A percentile compares a stretch with the other conserved stretches of the same genome.
Evolutionary conservation across 2,329 filamentous ascomycete species (phyloP).

Genomic region (Aspergillus fumigatus): DNA sequence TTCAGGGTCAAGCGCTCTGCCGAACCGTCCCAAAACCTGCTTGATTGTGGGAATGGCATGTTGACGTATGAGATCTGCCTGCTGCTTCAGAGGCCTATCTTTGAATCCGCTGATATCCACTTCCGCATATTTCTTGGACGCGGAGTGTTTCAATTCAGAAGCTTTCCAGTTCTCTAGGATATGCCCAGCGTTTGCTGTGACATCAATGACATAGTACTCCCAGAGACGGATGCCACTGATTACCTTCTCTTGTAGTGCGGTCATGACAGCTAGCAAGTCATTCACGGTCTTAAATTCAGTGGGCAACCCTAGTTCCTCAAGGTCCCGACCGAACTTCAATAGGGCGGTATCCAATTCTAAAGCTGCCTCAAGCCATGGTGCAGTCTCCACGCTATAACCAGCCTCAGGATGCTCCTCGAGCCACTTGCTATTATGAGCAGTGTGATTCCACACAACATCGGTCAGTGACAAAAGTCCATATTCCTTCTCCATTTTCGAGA

Average conservation of each 20-base stretch:
- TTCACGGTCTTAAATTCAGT: slow-evolving; percentile 65
- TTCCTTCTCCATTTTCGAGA: slow-evolving; percentile 75
- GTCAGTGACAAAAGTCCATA: slow-evolving; percentile 83
- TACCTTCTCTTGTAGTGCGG: slow-evolving; percentile 74
- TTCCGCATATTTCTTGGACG: slow-evolving; percentile 11
- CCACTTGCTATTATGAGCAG: slow-evolving; percentile 92
- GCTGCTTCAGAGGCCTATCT: slow-evolving; percentile 53
- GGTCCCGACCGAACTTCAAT: slow-evolving; percentile 57
- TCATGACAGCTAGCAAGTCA: slow-evolving; percentile 78
- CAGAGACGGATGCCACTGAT: slow-evolving; percentile 75
- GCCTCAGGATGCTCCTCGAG: slow-evolving; percentile 90
- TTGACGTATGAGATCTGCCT: slow-evolving; percentile 58
- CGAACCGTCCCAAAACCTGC: slow-evolving; percentile 73
- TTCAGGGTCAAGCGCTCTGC: slow-evolving; percentile 64
- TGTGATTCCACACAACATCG: slow-evolving; percentile 97
- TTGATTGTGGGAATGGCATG: slow-evolving; percentile 68
- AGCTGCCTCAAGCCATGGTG: slow-evolving; percentile 64
- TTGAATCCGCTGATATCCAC: slow-evolving; percentile 47
- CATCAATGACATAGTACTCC: slow-evolving; percentile 87
- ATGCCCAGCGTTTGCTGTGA: slow-evolving; percentile 65
- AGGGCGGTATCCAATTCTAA: slow-evolving; percentile 75
- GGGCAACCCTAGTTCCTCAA: slow-evolving; percentile 68
- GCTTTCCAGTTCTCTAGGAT: slow-evolving; percentile 68
- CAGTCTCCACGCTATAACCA: slow-evolving; percentile 89
- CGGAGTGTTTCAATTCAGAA: slow-evolving; percentile 26